Base-by-base conservation (phyloP, 2,329 filamentous ascomycete genomes). In the Shiraia sp. region DNA sequence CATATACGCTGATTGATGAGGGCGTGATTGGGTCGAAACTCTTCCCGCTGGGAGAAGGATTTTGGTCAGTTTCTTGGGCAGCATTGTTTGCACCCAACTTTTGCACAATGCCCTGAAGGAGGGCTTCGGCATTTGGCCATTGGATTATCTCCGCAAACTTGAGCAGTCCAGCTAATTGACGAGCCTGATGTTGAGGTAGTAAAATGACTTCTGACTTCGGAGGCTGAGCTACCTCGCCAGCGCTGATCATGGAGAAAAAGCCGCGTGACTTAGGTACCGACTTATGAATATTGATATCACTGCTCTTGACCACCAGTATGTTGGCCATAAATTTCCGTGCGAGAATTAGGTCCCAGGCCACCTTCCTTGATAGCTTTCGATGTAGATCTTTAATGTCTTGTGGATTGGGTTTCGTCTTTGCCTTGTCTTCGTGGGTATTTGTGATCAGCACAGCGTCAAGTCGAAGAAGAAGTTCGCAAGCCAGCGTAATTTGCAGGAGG, bases 291-390 rank as follows among this genome's bases (percentile, higher is more conserved):
- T 51, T 49, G 6, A 38, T 36, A 13, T 62, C 53, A 6, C 45
- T 48, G 32, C 55, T 53, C 30, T 60, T 62, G 22, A 66, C 53
- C 12, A 78, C 68, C 13, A 68, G 57, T n/a, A 81, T 64, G 35
- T 75, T 79, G 30, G 79, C 74, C 23, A 80, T 61, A 36, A 81
- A 80, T 2, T 75, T 70, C 15, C 76, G 72, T 6, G 75, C 76
- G 13, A 78, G 68, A 2, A 82, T 68, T 16, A 82, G 60, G 59
- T 81, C 78, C 79, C 79, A 82, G 37, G 79, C 73, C 4, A 77
- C 68, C 51, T 82, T 81, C 4, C 68, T 65, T n/a, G 71, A 75
- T 40, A 75, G 73, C 30, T 76, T 55, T 15, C 68, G 68, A 32
- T 74, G 69, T 37, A 79, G 76, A 6, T 71, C 65, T 14, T 69